Evolutionary conservation across 176 grass and related monocot genomes (phyloP).

Genomic region (Pharus latifolius): DNA sequence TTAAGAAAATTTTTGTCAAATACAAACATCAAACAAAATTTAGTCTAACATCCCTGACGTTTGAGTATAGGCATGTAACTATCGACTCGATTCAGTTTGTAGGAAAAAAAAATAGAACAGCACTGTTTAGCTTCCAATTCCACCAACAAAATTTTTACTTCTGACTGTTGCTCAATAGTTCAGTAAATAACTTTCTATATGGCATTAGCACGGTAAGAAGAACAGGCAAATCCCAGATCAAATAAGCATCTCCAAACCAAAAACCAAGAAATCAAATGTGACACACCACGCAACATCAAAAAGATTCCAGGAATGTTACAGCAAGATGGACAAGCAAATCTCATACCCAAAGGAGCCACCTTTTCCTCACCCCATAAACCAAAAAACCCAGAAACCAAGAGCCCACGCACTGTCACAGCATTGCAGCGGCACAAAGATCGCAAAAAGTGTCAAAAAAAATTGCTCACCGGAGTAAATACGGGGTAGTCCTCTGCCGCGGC

Average conservation of each 20-base stretch:
- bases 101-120: too few relatives aligned
- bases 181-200: too few relatives aligned
- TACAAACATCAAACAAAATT: too few relatives aligned
- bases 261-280: too few relatives aligned
- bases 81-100: too few relatives aligned
- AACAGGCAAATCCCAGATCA: too few relatives aligned
- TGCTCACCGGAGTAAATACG: conserved; percentile 74
- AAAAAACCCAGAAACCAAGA: background rate
- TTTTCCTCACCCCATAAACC: background rate
- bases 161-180: background rate
- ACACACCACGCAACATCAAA: background rate
- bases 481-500: conserved; percentile 61
- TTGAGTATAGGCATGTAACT: too few relatives aligned
- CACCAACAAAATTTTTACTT: too few relatives aligned
- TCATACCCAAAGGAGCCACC: background rate
- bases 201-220: too few relatives aligned
- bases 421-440: background rate
- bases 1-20: background rate
- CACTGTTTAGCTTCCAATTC: too few relatives aligned
- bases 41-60: too few relatives aligned
- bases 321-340: background rate
- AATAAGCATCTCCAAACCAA: background rate
- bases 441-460: background rate
- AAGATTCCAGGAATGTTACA: background rate
- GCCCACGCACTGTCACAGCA: background rate